These are phyloP conservation scores for Eucalyptus tenuipes DNA, from an alignment of 345 rosid species.

Conservation along the genomic window DNA sequence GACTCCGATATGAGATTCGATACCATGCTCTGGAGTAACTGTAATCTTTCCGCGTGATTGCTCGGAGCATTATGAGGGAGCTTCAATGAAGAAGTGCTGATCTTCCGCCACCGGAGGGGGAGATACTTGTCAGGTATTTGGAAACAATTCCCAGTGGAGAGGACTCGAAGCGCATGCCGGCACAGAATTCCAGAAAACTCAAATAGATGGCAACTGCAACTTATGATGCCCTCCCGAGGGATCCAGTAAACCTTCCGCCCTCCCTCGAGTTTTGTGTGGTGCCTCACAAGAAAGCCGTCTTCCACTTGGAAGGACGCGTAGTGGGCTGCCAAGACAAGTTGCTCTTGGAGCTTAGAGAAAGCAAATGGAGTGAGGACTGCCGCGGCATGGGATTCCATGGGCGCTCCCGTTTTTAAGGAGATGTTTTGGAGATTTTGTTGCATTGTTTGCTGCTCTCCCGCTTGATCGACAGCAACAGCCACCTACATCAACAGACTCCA, in stretches of 20 bases:
- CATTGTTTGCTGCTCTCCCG: slow-evolving; percentile 94
- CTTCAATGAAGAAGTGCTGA: slow-evolving; percentile 35
- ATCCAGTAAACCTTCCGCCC: slow-evolving; percentile 91
- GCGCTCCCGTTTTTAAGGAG: slow-evolving; percentile 79
- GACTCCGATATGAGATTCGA: slow-evolving; percentile 63
- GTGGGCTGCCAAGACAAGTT: slow-evolving; percentile 89
- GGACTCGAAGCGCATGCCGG: slow-evolving; percentile 85
- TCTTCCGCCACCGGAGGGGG: slow-evolving; percentile 75
- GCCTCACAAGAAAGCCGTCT: slow-evolving; percentile 77
- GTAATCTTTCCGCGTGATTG: slow-evolving; percentile 55
- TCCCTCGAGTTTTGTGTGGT: slow-evolving; percentile 87
- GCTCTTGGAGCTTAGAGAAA: slow-evolving; percentile 93
- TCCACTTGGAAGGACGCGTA: slow-evolving; percentile 91
- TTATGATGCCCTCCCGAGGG: slow-evolving; percentile 77
- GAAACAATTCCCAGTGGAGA: slow-evolving; percentile 86
- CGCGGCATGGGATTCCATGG: slow-evolving; percentile 95
- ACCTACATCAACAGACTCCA: slow-evolving; percentile 29
- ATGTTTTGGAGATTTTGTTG: slow-evolving; percentile 92
- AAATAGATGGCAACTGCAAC: slow-evolving; percentile 91
- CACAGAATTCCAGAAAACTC: slow-evolving; percentile 97
- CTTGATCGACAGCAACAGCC: slow-evolving; percentile 79
- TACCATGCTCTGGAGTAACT: slow-evolving; percentile 66
- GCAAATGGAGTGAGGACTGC: slow-evolving; percentile 85
- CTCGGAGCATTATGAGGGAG: slow-evolving; percentile 24
- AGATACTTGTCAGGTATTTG: slow-evolving; percentile 87